phyloP scores from a whole-genome alignment of 805 yeast species.

The Yarrowia porcina region DNA sequence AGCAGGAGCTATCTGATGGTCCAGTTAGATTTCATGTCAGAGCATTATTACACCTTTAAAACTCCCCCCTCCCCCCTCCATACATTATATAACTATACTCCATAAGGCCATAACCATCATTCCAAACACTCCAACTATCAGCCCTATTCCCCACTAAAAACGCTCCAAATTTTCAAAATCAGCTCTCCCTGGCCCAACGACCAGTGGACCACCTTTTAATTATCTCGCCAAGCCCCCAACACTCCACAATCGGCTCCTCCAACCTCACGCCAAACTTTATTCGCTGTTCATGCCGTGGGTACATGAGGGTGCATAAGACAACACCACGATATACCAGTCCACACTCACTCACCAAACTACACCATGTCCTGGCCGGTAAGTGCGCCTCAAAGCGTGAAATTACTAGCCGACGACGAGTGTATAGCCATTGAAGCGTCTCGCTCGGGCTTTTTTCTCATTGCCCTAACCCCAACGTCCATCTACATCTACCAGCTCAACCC shows the following conservation, averaged over 20 bases:
- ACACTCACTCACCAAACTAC: too few relatives aligned
- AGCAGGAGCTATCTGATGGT: too few relatives aligned
- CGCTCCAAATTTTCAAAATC: not conserved
- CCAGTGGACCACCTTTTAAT: too few relatives aligned
- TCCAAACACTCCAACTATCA: too few relatives aligned
- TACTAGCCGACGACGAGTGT: slow-evolving; percentile 40
- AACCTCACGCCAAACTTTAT: not conserved
- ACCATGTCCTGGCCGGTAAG: slow-evolving; percentile 40
- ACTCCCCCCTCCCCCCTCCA: too few relatives aligned
- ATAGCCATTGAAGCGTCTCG: slow-evolving; percentile 36
- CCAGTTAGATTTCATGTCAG: too few relatives aligned
- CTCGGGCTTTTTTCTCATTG: slow-evolving; percentile 37
- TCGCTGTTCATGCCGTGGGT: not conserved
- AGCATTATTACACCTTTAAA: too few relatives aligned
- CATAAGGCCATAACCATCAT: too few relatives aligned
- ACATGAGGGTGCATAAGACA: not conserved
- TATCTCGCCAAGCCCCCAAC: not conserved
- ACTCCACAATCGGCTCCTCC: not conserved
- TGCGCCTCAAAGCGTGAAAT: slow-evolving; percentile 34
- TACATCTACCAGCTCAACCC: slow-evolving; percentile 42
- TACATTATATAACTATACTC: too few relatives aligned
- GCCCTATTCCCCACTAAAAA: too few relatives aligned
- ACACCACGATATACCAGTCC: not conserved
- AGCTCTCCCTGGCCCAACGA: not conserved
- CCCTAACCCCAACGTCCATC: slow-evolving; percentile 41